These are phyloP conservation scores for Globisporangium paroecandrum DNA, from an alignment of 352 stramenopile species.

Conservation along the genomic window DNA sequence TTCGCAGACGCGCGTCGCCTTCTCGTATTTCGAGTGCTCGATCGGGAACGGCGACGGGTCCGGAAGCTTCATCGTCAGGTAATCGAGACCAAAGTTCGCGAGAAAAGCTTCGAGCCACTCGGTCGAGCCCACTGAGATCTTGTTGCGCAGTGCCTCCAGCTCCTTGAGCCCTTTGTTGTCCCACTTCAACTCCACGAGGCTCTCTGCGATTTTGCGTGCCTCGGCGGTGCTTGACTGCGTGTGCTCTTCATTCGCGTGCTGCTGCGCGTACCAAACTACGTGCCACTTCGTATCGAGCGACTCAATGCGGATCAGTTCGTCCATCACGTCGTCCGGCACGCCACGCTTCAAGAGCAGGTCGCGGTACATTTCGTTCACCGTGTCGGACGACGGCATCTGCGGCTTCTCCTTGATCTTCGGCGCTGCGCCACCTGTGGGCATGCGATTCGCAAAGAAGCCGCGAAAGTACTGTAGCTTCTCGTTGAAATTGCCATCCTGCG, in stretches of 20 bases:
- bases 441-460: slow-evolving; percentile 79
- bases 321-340: slow-evolving; percentile 81
- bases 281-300: slow-evolving; percentile 85
- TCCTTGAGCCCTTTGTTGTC: slow-evolving; percentile 78
- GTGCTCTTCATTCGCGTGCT: slow-evolving; percentile 75
- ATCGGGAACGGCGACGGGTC: slow-evolving; percentile 80
- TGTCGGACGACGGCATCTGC: slow-evolving; percentile 51
- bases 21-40: slow-evolving; percentile 76
- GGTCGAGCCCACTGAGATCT: slow-evolving; percentile 62
- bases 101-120: slow-evolving; percentile 82
- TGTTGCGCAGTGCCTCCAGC: slow-evolving; percentile 61
- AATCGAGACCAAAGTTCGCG: slow-evolving; percentile 72
- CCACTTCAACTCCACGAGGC: slow-evolving; percentile 79
- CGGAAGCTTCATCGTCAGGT: slow-evolving; percentile 83
- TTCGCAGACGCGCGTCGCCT: slow-evolving; percentile 71
- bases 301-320: slow-evolving; percentile 82
- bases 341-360: slow-evolving; percentile 75
- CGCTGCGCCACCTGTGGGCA: slow-evolving; percentile 64
- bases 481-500: slow-evolving; percentile 78
- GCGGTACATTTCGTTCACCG: slow-evolving; percentile 85
- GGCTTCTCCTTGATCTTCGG: slow-evolving; percentile 72
- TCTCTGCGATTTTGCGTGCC: slow-evolving; percentile 66
- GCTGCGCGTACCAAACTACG: slow-evolving; percentile 80
- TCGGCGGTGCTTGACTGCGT: slow-evolving; percentile 51
- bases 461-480: slow-evolving; percentile 86